phyloP scores from a whole-genome alignment of 129 eudicot genomes.

The Smallanthus sonchifolius region DNA sequence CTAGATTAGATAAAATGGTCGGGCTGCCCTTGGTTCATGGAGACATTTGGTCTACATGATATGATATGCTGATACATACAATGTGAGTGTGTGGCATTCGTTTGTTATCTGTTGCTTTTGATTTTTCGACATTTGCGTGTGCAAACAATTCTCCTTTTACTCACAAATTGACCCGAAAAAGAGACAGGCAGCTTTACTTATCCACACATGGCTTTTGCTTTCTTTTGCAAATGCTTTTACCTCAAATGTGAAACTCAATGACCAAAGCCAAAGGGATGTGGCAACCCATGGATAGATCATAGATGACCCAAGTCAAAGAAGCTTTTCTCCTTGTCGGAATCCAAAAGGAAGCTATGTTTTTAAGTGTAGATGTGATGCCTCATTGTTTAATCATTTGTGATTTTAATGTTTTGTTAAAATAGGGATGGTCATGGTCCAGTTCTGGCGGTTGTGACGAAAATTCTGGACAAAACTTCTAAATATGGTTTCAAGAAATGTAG shows the following conservation, averaged over 20 bases:
- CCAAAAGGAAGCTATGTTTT: constrained; percentile 7
- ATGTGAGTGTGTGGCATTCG: constrained; percentile 18
- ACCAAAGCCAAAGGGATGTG: constrained; percentile 21
- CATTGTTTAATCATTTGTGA: not conserved
- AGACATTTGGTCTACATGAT: constrained; percentile 35
- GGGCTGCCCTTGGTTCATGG: constrained; percentile 10
- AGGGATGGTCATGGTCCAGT: too few species aligned
- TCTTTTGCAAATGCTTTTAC: constrained; percentile 25
- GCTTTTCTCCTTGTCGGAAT: constrained; percentile 19
- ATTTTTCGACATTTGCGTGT: constrained; percentile 21
- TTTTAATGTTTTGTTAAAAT: not conserved
- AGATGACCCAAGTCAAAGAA: constrained; percentile 12
- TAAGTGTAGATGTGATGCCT: not conserved
- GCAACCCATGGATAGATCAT: constrained; percentile 7
- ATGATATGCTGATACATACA: constrained; percentile 17
- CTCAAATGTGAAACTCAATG: constrained; percentile 28
- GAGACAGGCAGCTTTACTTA: constrained; percentile 22
- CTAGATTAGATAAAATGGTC: constrained; percentile 30
- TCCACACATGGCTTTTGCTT: constrained; percentile 31
- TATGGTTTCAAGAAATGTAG: too few species aligned
- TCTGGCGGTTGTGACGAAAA: too few species aligned
- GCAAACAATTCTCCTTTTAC: constrained; percentile 17
- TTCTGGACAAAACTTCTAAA: too few species aligned
- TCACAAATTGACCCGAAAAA: constrained; percentile 20
- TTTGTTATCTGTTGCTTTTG: constrained; percentile 18